Conservation (phyloP, 495 filamentous ascomycete species). For the Penicillium roqueforti region DNA sequence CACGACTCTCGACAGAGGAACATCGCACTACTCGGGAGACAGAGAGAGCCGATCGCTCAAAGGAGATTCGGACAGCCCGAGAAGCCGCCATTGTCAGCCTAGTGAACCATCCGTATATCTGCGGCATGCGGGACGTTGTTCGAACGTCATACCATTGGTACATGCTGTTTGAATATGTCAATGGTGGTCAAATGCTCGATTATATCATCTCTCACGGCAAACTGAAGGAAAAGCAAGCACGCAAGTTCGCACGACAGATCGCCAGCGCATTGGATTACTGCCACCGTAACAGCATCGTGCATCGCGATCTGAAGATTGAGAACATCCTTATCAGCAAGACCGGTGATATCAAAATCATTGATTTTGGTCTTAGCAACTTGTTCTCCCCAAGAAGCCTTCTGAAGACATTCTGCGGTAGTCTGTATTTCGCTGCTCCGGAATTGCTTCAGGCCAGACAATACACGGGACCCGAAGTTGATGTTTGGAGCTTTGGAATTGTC, state of each 20-base stretch:
- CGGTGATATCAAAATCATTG: constrained; percentile 99
- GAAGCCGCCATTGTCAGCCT: constrained; percentile 97
- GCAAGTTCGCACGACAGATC: constrained; percentile 96
- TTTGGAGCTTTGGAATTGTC: constrained; percentile 99
- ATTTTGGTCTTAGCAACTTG: constrained; percentile 96
- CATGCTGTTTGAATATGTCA: constrained; percentile 99
- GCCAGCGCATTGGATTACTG: constrained; percentile 98
- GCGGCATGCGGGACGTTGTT: constrained; percentile 91
- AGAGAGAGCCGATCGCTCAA: constrained; percentile 88
- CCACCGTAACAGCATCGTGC: constrained; percentile 97
- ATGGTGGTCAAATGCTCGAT: constrained; percentile 98
- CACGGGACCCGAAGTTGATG: constrained; percentile 92
- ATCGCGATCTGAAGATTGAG: constrained; percentile 97
- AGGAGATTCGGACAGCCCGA: constrained; percentile 91
- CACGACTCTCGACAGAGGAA: constrained; percentile 82
- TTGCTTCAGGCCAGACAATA: constrained; percentile 91
- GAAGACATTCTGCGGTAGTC: constrained; percentile 95
- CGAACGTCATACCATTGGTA: constrained; percentile 99
- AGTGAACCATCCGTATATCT: constrained; percentile 93
- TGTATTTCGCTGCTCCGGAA: constrained; percentile 97
- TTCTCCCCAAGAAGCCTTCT: constrained; percentile 83
- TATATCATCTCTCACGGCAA: constrained; percentile 99
- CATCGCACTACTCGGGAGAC: constrained; percentile 74
- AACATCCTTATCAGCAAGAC: constrained; percentile 99
- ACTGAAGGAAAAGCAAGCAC: constrained; percentile 96